A percentile compares a stretch with the other conserved stretches of the same genome.
These are phyloP conservation scores for Hemileia vastatrix DNA, from an alignment of 1,284 basidiomycete genomes.

Conservation along the genomic window DNA sequence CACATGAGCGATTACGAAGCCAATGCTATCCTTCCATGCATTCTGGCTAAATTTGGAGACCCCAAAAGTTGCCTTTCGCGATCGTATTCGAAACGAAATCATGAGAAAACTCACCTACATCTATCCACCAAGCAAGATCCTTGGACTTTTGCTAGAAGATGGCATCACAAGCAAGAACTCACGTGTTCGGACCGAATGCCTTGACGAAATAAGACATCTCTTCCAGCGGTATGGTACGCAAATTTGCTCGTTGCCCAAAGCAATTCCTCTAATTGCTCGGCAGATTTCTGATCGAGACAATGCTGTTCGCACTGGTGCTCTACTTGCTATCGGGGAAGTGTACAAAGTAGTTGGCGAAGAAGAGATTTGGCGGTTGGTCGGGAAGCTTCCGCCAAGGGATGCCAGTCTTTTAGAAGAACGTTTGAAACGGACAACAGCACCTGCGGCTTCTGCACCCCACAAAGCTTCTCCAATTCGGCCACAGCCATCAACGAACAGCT, in stretches of 20 bases:
- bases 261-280: slow-evolving; percentile 65
- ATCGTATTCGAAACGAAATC: too few species aligned
- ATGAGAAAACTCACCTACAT: too few species aligned
- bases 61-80: slow-evolving; percentile 50
- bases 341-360: slow-evolving; percentile 38
- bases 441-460: not conserved
- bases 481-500: too few species aligned
- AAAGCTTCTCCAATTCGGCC: too few species aligned
- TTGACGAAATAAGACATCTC: slow-evolving; percentile 68
- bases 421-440: slow-evolving; percentile 32
- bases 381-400: slow-evolving; percentile 34
- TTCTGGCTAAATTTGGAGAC: slow-evolving; percentile 68
- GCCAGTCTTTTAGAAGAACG: slow-evolving; percentile 39
- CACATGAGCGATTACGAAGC: slow-evolving; percentile 81
- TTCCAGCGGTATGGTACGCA: slow-evolving; percentile 71
- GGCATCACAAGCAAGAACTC: slow-evolving; percentile 79
- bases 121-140: slow-evolving; percentile 79
- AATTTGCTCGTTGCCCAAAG: slow-evolving; percentile 71
- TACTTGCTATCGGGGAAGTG: slow-evolving; percentile 66
- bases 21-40: slow-evolving; percentile 73
- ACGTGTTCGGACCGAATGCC: slow-evolving; percentile 71
- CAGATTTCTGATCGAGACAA: slow-evolving; percentile 82
- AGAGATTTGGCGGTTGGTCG: slow-evolving; percentile 34
- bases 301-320: slow-evolving; percentile 67
- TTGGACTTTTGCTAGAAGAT: slow-evolving; percentile 72